phyloP scores from a whole-genome alignment of 306 rosid species.

The Chamaecrista fasciculata region DNA sequence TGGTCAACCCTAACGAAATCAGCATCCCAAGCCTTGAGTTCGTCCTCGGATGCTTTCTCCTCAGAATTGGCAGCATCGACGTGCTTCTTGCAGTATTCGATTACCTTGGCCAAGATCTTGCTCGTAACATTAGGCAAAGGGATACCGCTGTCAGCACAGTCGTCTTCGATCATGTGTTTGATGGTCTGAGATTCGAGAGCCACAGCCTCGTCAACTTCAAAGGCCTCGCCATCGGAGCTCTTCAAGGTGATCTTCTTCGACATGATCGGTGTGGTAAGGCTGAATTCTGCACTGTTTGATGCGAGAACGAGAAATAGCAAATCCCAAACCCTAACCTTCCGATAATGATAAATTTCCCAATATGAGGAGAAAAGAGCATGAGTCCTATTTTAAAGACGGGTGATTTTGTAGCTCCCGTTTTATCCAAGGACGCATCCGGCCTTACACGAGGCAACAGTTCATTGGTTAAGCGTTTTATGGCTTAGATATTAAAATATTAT shows the following conservation, averaged over 20 bases:
- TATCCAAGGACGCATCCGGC: neutral
- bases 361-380: neutral
- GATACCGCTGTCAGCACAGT: slow-evolving; percentile 46
- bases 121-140: slow-evolving; percentile 60
- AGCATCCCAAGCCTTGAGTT: slow-evolving; percentile 46
- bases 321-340: slow-evolving; percentile 30
- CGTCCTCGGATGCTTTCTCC: slow-evolving; percentile 36
- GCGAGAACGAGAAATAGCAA: neutral
- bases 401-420: neutral
- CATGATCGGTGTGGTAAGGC: neutral
- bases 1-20: slow-evolving; percentile 56
- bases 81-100: slow-evolving; percentile 58
- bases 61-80: slow-evolving; percentile 34
- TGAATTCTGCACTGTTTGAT: neutral
- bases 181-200: slow-evolving; percentile 59
- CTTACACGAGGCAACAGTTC: neutral
- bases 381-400: neutral
- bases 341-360: neutral
- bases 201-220: slow-evolving; percentile 50
- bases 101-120: slow-evolving; percentile 54
- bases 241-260: slow-evolving; percentile 46
- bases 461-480: neutral
- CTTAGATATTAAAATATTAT: neutral
- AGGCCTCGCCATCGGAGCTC: slow-evolving; percentile 56
- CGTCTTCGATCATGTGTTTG: slow-evolving; percentile 56